A percentile compares a stretch with the other conserved stretches of the same genome.
phyloP scores from a whole-genome alignment of 257 asterid species.

The Cordia subcordata region DNA sequence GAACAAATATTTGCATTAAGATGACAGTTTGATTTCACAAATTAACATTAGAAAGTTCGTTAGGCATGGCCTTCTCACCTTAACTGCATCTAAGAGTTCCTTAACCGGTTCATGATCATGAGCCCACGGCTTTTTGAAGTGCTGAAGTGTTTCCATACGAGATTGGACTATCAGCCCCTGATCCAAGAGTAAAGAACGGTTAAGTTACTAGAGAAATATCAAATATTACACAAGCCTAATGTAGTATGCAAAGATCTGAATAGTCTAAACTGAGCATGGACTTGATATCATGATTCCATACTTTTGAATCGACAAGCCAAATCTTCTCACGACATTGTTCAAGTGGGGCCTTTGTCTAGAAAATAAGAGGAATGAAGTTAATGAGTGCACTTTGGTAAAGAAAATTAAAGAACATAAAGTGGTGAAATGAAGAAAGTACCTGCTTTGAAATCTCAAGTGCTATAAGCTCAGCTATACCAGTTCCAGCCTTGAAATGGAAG shows the following conservation, averaged over 20 bases:
- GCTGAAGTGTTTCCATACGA: slow-evolving; percentile 85
- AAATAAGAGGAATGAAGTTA: slow-evolving; percentile 15
- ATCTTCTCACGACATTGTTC: slow-evolving; percentile 81
- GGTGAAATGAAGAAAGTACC: slow-evolving; percentile 30
- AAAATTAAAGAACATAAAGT: neutral
- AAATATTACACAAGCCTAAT: neutral
- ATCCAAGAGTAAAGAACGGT: slow-evolving; percentile 8
- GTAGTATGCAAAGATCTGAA: neutral
- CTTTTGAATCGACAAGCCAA: slow-evolving; percentile 96
- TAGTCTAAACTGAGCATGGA: slow-evolving; percentile 4
- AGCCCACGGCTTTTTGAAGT: slow-evolving; percentile 86
- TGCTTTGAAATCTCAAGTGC: slow-evolving; percentile 73
- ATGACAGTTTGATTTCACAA: neutral
- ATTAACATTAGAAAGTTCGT: slow-evolving; percentile 4
- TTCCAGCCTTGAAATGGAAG: slow-evolving; percentile 71
- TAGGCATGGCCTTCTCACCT: slow-evolving; percentile 37
- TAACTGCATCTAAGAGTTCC: slow-evolving; percentile 75
- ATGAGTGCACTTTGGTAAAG: neutral
- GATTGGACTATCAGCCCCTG: slow-evolving; percentile 77
- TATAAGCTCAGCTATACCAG: slow-evolving; percentile 95
- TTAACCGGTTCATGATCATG: slow-evolving; percentile 72
- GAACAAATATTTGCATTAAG: slow-evolving; percentile 3
- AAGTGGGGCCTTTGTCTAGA: slow-evolving; percentile 51
- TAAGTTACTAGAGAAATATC: slow-evolving; percentile 1
- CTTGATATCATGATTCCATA: slow-evolving; percentile 15